Conservation (phyloP, 2,329 filamentous ascomycete species). For the Aschersonia sp. region DNA sequence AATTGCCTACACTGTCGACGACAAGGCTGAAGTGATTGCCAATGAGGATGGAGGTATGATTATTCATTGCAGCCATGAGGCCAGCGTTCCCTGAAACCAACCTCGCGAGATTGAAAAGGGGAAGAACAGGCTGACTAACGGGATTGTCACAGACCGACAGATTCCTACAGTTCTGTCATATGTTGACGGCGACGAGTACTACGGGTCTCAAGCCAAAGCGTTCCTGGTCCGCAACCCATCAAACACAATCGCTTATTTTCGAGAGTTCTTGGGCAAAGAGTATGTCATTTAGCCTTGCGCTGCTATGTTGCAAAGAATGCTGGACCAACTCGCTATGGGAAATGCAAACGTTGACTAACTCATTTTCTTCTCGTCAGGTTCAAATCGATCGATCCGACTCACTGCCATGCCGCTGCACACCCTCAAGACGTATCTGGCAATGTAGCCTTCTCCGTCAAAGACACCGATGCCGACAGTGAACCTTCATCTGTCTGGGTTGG, state of each 20-base stretch:
- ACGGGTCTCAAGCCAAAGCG: slow-evolving; percentile 85
- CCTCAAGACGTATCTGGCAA: slow-evolving; percentile 58
- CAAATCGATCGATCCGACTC: slow-evolving; percentile 91
- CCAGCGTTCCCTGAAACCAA: too few relatives aligned
- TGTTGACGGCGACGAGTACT: slow-evolving; percentile 90
- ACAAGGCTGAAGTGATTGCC: slow-evolving; percentile 94
- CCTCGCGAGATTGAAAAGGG: not conserved
- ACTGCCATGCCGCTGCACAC: slow-evolving; percentile 87
- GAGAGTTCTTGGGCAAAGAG: slow-evolving; percentile 91
- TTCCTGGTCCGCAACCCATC: slow-evolving; percentile 84
- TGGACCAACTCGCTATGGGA: too few relatives aligned
- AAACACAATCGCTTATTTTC: slow-evolving; percentile 92
- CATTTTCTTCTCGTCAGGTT: slow-evolving; percentile 35
- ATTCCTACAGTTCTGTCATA: slow-evolving; percentile 93
- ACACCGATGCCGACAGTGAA: slow-evolving; percentile 48
- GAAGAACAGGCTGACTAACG: not conserved
- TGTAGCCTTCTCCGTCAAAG: slow-evolving; percentile 72
- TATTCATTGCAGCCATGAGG: not conserved
- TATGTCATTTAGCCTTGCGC: slow-evolving; percentile 28
- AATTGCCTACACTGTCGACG: slow-evolving; percentile 84
- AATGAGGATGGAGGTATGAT: slow-evolving; percentile 83
- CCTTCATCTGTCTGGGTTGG: slow-evolving; percentile 58
- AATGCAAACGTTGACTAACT: not conserved
- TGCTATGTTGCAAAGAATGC: not conserved
- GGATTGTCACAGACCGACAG: slow-evolving; percentile 58